phyloP scores from a whole-genome alignment of 1,284 basidiomycete genomes.

The Ganoderma meredithae region DNA sequence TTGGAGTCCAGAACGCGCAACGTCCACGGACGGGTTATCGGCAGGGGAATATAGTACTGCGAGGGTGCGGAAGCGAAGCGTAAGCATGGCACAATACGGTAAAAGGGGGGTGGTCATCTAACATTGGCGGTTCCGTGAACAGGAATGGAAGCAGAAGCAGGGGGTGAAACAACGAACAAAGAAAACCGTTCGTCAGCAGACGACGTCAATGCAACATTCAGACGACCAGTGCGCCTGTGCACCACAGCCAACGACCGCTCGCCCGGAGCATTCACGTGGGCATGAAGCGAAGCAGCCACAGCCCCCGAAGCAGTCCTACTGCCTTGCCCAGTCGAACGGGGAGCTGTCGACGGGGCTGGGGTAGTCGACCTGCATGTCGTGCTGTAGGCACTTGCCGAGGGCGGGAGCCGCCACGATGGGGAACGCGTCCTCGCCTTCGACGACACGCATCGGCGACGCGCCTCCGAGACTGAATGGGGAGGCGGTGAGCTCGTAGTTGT shows the following conservation, averaged over 20 bases:
- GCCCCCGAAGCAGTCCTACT: background rate
- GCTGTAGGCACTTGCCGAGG: constrained; percentile 19
- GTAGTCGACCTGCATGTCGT: constrained; percentile 38
- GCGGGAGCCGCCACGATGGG: constrained; percentile 15
- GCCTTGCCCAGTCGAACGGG: constrained; percentile 27
- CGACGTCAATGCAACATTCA: background rate
- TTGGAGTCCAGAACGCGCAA: background rate
- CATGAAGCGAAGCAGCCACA: background rate
- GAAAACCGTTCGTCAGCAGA: background rate
- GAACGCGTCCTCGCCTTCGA: constrained; percentile 29
- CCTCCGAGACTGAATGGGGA: constrained; percentile 29
- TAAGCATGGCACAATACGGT: background rate
- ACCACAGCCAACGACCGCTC: background rate
- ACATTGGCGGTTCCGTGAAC: background rate
- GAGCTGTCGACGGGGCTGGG: constrained; percentile 37
- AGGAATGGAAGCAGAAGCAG: background rate
- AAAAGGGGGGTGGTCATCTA: background rate
- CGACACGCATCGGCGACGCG: constrained; percentile 29
- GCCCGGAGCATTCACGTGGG: constrained; percentile 4
- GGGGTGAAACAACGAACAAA: background rate
- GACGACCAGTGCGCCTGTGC: background rate
- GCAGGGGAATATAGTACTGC: background rate
- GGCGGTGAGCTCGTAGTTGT: constrained; percentile 32
- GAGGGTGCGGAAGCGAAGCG: background rate
- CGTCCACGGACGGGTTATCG: background rate